Percentiles rank a stretch among this genome's conserved stretches.
Conservation (phyloP, 495 filamentous ascomycete genomes). For the Rhizodiscina lignyota region DNA sequence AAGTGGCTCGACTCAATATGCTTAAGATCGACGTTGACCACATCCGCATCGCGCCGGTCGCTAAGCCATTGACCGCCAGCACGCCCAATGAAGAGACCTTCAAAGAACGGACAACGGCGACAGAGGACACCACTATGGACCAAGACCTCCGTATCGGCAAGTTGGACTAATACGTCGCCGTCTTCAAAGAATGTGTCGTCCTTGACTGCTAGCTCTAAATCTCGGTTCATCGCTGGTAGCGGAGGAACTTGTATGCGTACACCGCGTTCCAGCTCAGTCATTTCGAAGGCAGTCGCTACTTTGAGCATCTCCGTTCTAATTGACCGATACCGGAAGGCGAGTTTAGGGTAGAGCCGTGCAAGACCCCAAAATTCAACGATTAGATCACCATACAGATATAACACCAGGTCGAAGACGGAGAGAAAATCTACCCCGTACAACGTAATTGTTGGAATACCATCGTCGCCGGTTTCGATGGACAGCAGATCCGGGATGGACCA, state of each 20-base stretch:
- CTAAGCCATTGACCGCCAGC: slow-evolving; percentile 68
- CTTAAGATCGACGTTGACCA: slow-evolving; percentile 61
- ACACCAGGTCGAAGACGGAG: slow-evolving; percentile 57
- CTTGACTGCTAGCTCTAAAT: slow-evolving; percentile 48
- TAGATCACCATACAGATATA: slow-evolving; percentile 68
- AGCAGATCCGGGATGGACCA: slow-evolving; percentile 38
- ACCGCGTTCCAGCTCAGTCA: slow-evolving; percentile 54
- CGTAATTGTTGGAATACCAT: slow-evolving; percentile 33
- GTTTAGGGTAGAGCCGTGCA: no score
- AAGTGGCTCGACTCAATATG: slow-evolving; percentile 62
- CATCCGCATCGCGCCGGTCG: slow-evolving; percentile 5
- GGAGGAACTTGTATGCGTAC: no score
- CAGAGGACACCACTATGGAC: slow-evolving; percentile 68
- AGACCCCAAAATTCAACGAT: slow-evolving; percentile 74
- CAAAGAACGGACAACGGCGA: slow-evolving; percentile 81
- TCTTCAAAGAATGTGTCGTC: slow-evolving; percentile 54
- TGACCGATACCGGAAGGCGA: no score
- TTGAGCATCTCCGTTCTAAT: slow-evolving; percentile 73
- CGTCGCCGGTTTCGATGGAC: slow-evolving; percentile 33
- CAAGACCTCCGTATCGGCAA: slow-evolving; percentile 47
- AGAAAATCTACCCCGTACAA: slow-evolving; percentile 57
- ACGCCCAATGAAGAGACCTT: slow-evolving; percentile 72
- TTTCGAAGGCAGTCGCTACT: slow-evolving; percentile 45
- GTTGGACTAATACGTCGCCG: slow-evolving; percentile 59
- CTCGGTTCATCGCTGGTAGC: slow-evolving; percentile 47